phyloP scores from a whole-genome alignment of 176 grass and related monocot genomes.

The Saccharum spontaneum region DNA sequence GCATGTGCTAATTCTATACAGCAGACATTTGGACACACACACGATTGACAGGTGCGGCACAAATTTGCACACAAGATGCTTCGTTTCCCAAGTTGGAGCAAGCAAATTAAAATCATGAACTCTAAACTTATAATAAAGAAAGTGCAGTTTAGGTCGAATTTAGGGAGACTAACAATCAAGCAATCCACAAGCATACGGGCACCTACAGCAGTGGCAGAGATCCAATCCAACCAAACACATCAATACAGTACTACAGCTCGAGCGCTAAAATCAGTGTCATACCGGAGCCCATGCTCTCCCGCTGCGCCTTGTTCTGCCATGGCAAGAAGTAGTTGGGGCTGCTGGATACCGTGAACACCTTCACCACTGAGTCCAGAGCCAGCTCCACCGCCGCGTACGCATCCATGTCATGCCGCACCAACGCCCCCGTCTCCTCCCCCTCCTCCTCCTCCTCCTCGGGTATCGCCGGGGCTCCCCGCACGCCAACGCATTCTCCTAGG shows the following conservation, averaged over 20 bases:
- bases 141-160: neutral
- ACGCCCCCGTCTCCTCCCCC: slow-evolving; percentile 9
- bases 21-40: neutral
- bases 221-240: slow-evolving; percentile 14
- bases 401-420: slow-evolving; percentile 63
- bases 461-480: slow-evolving; percentile 2
- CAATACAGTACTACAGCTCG: neutral
- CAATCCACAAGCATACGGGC: neutral
- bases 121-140: neutral
- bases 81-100: neutral
- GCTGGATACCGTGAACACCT: slow-evolving; percentile 97
- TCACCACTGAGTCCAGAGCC: slow-evolving; percentile 91
- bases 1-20: neutral
- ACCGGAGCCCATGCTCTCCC: slow-evolving; percentile 98
- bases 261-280: slow-evolving; percentile 12
- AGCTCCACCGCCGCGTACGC: slow-evolving; percentile 85
- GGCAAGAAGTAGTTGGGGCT: slow-evolving; percentile 95
- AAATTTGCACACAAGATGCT: neutral
- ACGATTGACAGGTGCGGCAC: neutral
- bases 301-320: slow-evolving; percentile 98
- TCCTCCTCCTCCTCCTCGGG: slow-evolving; percentile 1
- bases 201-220: neutral
- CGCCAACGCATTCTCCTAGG: slow-evolving; percentile 35
- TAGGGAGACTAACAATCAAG: neutral
- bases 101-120: neutral